Percentiles rank a stretch among this genome's conserved stretches.
Evolutionary conservation across 371 early-diverging fungal genomes (phyloP).

Genomic region (Syncephalis fuscata): DNA sequence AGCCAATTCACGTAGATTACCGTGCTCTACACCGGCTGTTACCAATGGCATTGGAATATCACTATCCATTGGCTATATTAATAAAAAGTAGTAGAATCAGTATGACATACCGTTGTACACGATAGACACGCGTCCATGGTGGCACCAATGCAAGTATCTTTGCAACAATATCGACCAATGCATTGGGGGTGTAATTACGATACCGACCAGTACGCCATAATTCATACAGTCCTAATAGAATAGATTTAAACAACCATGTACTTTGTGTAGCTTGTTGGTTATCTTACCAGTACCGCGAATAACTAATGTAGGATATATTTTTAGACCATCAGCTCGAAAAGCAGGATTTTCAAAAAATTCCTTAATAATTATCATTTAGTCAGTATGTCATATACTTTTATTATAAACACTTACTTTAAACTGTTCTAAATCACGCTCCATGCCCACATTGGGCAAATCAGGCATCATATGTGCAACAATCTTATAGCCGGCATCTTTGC

Average conservation of each 20-base stretch:
- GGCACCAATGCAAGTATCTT: constrained; percentile 95
- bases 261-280: background rate
- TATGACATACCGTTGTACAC: constrained; percentile 69
- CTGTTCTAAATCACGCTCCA: constrained; percentile 98
- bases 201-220: constrained; percentile 98
- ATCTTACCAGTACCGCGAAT: constrained; percentile 94
- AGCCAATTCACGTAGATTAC: constrained; percentile 97
- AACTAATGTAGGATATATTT: constrained; percentile 99
- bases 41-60: constrained; percentile 99
- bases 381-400: background rate
- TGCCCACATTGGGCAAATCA: constrained; percentile 99
- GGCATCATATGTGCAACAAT: constrained; percentile 99
- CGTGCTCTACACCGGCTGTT: constrained; percentile 98
- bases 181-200: constrained; percentile 97
- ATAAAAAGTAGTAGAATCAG: constrained; percentile 8
- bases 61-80: constrained; percentile 11
- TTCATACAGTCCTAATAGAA: constrained; percentile 72
- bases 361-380: constrained; percentile 1
- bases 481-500: constrained; percentile 99
- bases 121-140: constrained; percentile 99
- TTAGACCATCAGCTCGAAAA: constrained; percentile 98
- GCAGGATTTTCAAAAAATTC: constrained; percentile 99
- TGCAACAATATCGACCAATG: constrained; percentile 95
- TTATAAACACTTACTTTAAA: constrained; percentile 45
- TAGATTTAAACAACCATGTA: background rate